A percentile compares a stretch with the other conserved stretches of the same genome.
These are phyloP conservation scores for Exophiala aquamarina DNA, from an alignment of 2,329 filamentous ascomycete species.

Conservation along the genomic window DNA sequence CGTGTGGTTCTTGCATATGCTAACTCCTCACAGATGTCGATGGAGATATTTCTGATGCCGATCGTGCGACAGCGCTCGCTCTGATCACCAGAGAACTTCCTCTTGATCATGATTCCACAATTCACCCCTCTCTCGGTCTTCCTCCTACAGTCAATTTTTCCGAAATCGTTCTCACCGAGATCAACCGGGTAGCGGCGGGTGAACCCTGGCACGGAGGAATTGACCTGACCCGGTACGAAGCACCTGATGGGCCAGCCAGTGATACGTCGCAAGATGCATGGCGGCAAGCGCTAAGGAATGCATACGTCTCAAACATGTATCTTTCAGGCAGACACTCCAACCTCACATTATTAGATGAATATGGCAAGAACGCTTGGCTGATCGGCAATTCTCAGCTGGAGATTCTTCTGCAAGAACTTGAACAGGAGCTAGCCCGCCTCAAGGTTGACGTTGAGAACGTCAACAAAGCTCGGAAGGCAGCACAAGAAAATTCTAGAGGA, in stretches of 20 bases:
- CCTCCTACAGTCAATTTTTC: conserved; percentile 59
- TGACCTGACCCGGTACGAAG: conserved; percentile 81
- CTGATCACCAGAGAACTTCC: conserved; percentile 69
- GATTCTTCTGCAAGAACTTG: conserved; percentile 65
- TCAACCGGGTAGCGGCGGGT: conserved; percentile 64
- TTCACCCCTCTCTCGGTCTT: conserved; percentile 61
- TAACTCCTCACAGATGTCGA: conserved; percentile 69
- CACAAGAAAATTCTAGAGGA: conserved; percentile 69
- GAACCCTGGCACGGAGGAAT: conserved; percentile 63
- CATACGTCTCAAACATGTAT: conserved; percentile 61
- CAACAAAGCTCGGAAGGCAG: conserved; percentile 66
- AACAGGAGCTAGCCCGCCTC: conserved; percentile 69
- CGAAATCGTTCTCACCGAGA: conserved; percentile 65
- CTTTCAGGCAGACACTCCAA: conserved; percentile 57
- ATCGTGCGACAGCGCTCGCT: conserved; percentile 65
- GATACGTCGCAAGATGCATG: conserved; percentile 41
- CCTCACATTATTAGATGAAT: conserved; percentile 72
- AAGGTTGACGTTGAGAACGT: conserved; percentile 71
- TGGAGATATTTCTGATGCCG: conserved; percentile 59
- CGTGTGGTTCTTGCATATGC: conserved; percentile 7
- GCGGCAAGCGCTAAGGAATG: conserved; percentile 52
- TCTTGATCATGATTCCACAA: conserved; percentile 45
- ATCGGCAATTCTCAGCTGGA: conserved; percentile 80
- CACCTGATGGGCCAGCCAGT: conserved; percentile 58
- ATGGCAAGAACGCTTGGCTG: conserved; percentile 90